Base-by-base conservation (phyloP, 768 basidiomycete genomes). In the Termitomyces sp. region DNA sequence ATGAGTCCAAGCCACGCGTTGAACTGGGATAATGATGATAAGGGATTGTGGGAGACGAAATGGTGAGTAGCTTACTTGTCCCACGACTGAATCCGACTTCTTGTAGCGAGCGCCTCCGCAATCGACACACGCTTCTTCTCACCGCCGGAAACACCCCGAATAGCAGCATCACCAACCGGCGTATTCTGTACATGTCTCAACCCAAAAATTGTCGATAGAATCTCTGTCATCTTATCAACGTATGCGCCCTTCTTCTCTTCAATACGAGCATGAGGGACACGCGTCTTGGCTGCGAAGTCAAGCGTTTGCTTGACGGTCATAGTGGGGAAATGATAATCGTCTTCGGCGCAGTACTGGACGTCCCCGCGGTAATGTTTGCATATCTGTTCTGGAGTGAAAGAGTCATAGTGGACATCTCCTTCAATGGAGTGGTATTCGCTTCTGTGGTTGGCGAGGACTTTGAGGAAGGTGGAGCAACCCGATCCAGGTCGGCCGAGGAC, bases 401-500 rank as follows among this genome's bases (percentile, higher is more conserved):
- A 86, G 67, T 91, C 90, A 66, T 95, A 97, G 49, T 77, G 74
- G 3, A 94, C 81, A 0, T 87, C 76, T 27, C 93, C 93, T 36
- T 83, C 71, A 20, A 95, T 81, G 2, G 74, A 67, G 58, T 90
- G 78, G 65, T 80, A 95, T 59, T 88, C 88, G 3, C 76, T 74
- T 1, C 86, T 82, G 62, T 86, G 84, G 67, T 95, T 94, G 18
- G 93, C 81, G 51, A 96, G 80, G 0, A 81, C 80, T 70, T 93
- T 93, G 55, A 97, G 81, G 51, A 97, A 78, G 0, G 94, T 93
- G 31, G 82, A 86, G 69, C 93, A 95, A 2, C 94, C 93, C 0
- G 91, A 85, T 15, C 89, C 89, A 0, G 93, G 93, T 33, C 91
- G 81, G 24, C 93, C 93, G 27, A 95, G 81, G 12, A 94, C 93